These are phyloP conservation scores for Ochetophila trinervis DNA, from an alignment of 306 rosid genomes.

Conservation along the genomic window DNA sequence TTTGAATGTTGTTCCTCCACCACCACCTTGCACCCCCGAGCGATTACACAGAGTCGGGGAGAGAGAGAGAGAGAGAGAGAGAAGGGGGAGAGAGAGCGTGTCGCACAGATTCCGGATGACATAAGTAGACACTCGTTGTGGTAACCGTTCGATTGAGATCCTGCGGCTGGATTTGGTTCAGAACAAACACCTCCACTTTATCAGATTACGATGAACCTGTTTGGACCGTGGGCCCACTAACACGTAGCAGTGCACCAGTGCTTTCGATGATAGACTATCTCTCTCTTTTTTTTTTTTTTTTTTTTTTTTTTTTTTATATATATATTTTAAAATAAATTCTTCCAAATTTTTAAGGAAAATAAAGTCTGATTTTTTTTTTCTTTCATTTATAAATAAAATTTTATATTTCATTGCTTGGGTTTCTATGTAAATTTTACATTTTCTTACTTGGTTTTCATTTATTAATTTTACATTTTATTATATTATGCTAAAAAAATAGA, in stretches of 20 bases:
- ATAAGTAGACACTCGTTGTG: slow-evolving; percentile 26
- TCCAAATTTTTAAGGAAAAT: no score
- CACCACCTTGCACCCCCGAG: slow-evolving; percentile 21
- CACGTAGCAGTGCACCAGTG: slow-evolving; percentile 14
- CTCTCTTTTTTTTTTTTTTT: slow-evolving; percentile 10
- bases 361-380: no score
- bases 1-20: slow-evolving; percentile 24
- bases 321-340: neutral
- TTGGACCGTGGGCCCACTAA: slow-evolving; percentile 13
- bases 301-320: no score
- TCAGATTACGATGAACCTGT: neutral
- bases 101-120: slow-evolving; percentile 36
- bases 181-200: slow-evolving; percentile 9
- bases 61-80: slow-evolving; percentile 9
- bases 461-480: no score
- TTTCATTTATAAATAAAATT: no score
- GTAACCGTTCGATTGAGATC: slow-evolving; percentile 33
- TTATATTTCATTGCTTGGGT: no score
- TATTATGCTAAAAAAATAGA: no score
- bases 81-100: neutral
- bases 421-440: no score
- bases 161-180: slow-evolving; percentile 6
- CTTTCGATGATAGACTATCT: slow-evolving; percentile 4
- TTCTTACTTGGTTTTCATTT: no score
- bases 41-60: slow-evolving; percentile 29